Evolutionary conservation across 2,329 filamentous ascomycete species (phyloP).

Genomic region (Blumeria graminis): DNA sequence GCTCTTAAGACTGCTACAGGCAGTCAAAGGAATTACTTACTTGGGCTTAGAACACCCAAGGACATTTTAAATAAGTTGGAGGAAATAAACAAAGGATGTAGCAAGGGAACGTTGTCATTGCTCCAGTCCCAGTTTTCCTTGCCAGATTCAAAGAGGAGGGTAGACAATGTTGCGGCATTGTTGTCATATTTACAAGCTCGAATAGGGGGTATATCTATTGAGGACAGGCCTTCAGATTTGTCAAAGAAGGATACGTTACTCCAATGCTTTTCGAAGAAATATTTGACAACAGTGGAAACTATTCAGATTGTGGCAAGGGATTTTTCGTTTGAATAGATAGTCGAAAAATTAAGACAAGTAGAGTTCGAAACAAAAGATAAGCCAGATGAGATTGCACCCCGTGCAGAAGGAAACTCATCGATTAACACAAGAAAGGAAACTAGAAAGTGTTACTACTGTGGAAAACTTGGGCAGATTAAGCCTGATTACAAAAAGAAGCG

Average conservation of each 20-base stretch:
- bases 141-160: background rate
- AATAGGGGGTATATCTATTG: background rate
- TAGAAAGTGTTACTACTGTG: background rate
- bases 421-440: background rate
- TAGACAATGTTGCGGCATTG: background rate
- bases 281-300: too few relatives aligned
- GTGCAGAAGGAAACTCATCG: background rate
- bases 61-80: background rate
- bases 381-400: background rate
- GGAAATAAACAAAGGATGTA: background rate
- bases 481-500: background rate
- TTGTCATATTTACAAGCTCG: background rate
- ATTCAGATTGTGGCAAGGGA: background rate
- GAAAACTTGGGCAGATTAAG: background rate
- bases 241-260: background rate
- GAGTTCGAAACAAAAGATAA: background rate
- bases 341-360: background rate
- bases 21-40: background rate
- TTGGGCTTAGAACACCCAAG: background rate
- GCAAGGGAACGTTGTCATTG: background rate
- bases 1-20: background rate
- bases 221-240: background rate
- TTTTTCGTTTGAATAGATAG: background rate
- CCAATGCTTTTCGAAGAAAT: background rate
- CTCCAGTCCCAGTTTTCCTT: background rate